Base-by-base conservation (phyloP, 495 filamentous ascomycete species). In the Talaromyces liani region DNA sequence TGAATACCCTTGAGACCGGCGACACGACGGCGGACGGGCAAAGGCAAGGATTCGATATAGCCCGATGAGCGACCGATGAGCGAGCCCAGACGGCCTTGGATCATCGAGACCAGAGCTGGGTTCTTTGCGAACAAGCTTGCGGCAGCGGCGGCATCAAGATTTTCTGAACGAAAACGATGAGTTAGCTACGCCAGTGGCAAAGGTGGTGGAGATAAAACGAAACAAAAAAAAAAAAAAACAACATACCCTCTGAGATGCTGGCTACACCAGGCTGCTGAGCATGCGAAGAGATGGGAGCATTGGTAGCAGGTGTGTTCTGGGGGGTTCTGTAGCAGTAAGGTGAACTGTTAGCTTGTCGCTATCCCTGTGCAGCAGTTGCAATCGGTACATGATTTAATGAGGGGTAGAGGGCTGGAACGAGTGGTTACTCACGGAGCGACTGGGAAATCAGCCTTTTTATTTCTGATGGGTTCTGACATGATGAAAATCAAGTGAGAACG, bases 281-380 rank as follows among this genome's bases (percentile, higher is more conserved):
- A 78, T 95, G 93, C 61, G 95, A 98, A 18, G 92, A 95, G 75
- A 99, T 99, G 53, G 95, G 95, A 65, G 95, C 95, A 81, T 92
- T 92, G 73, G 85, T 91, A 45, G 91, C 88, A 66, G 95, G 93
- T 20, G 93, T 97, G 78, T 97, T 97, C 80, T 97, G 93, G 69
- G 93, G 93, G 69, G 93, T 98, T 67, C 90, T 95, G 71, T 68
- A 51, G 62, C 60, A 20, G 53, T 2, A 64, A 54, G 67, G 64
- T 65, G 27, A 65, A 27, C 18, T 53, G 58, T 68, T 14, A 55
- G 60, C 33, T 55, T 33, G 27, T 24, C 4, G 22, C 62, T 58
- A 54, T 54, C 41, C 47, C 24, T 31, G 9, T 25, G 58, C 4
- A 61, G 20, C 20, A 62, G 24, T 22, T 18, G 25, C 18, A 7